Conservation (phyloP, 305 asterid species). For the Andrographis paniculata region DNA sequence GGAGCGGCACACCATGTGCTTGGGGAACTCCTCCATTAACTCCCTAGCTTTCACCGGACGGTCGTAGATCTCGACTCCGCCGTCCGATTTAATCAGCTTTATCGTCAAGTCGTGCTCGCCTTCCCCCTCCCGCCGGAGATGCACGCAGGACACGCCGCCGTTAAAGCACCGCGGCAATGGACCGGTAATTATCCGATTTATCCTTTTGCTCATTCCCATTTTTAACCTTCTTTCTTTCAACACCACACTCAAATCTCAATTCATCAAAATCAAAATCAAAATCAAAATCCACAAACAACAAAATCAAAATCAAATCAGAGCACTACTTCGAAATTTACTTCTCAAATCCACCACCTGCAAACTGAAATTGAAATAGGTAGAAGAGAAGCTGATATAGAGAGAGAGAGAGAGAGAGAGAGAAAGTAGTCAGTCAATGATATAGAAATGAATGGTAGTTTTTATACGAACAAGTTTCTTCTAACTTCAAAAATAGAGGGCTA, state of each 20-base stretch:
- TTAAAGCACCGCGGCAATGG: conserved; percentile 29
- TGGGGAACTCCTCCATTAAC: conserved; percentile 40
- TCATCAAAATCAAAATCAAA: no score
- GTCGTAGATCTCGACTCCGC: conserved; percentile 31
- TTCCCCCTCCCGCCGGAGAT: conserved; percentile 12
- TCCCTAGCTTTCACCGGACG: conserved; percentile 29
- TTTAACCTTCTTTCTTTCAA: no score
- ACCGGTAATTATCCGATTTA: conserved; percentile 19
- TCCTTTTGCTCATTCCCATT: conserved; percentile 22
- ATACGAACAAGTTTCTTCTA: not conserved
- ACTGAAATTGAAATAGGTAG: no score
- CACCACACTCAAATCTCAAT: not conserved
- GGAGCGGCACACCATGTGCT: conserved; percentile 46
- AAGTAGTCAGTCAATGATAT: no score
- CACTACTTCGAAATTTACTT: no score
- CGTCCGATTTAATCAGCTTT: conserved; percentile 29
- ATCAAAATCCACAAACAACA: no score
- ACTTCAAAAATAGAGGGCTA: conserved; percentile 23
- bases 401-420: no score
- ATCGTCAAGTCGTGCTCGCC: conserved; percentile 5
- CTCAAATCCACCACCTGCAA: no score
- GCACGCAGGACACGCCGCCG: conserved; percentile 26
- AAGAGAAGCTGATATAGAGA: no score
- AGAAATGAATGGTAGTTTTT: not conserved
- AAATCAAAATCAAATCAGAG: no score